A percentile compares a stretch with the other conserved stretches of the same genome.
Evolutionary conservation across 257 asterid genomes (phyloP).

Genomic region (Vinca minor): DNA sequence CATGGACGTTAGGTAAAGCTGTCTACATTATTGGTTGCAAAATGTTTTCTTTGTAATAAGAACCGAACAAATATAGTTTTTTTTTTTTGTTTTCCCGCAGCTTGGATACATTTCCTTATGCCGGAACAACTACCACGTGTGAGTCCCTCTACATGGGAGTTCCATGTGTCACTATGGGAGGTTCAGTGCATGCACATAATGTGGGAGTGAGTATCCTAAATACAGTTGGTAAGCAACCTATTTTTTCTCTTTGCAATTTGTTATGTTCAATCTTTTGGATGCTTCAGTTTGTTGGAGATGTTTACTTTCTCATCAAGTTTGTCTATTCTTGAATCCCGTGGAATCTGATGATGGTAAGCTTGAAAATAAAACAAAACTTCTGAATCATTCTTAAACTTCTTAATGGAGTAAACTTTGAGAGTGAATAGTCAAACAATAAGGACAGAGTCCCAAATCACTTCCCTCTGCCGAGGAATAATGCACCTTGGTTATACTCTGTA

Average conservation of each 20-base stretch:
- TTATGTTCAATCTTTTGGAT: neutral
- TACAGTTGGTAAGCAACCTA: constrained; percentile 60
- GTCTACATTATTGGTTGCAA: constrained; percentile 10
- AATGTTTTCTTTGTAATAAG: too few relatives aligned
- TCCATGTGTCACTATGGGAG: constrained; percentile 96
- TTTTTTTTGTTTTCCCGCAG: constrained; percentile 26
- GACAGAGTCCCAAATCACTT: neutral
- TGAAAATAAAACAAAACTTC: neutral
- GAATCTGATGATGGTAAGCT: neutral
- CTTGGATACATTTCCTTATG: constrained; percentile 98
- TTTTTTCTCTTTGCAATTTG: neutral
- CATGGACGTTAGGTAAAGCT: constrained; percentile 87
- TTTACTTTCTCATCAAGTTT: neutral
- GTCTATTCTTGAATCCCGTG: too few relatives aligned
- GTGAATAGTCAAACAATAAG: neutral
- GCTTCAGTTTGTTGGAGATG: constrained; percentile 1
- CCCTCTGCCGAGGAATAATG: neutral
- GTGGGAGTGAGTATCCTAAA: constrained; percentile 89
- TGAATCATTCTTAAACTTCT: neutral
- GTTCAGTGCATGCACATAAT: constrained; percentile 90
- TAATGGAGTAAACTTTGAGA: neutral
- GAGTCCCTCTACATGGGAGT: constrained; percentile 99
- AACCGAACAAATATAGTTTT: constrained; percentile 5
- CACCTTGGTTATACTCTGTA: neutral
- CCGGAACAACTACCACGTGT: constrained; percentile 98